Base-by-base conservation (phyloP, 2,329 filamentous ascomycete genomes). In the Tolypocladium nubicola region DNA sequence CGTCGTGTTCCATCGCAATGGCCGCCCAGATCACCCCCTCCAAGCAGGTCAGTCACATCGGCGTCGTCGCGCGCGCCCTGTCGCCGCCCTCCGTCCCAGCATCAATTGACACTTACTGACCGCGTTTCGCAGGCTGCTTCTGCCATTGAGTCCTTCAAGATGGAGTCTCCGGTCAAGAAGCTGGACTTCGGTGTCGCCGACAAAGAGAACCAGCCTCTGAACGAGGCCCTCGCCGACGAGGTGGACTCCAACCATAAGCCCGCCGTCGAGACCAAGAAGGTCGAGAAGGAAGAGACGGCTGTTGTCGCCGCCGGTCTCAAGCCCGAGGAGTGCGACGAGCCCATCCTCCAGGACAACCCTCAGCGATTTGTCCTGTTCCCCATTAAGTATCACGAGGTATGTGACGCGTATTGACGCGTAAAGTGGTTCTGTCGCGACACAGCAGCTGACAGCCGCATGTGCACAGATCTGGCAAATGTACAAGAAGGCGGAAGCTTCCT, bases 401-500 rank as follows among this genome's bases (percentile, higher is more conserved):
- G 90, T 82, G 65, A 76, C 76, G 74, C 74, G 73, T 73, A 64
- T 70, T 74, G 65, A 86, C 88, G 88, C 86, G 87, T 90, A 80
- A 81, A 88, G 80, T 87, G 80, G 67, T 56, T 47, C 59, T 62
- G 52, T 61, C 55, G 45, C 39, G 56, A 65, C 64, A 67, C 61
- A 61, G 60, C 33, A 53, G 67, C 75, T 80, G 70, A 82, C 71
- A 58, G 57, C 61, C 57, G 60, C 52, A 61, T 55, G 61, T 59
- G 54, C 56, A 60, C 63, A 97, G 92, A 95, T 97, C 75, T 99
- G 94, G 94, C 93, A 97, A 76, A 97, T 97, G 93, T 99, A 99
- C 85, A 99, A 99, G 86, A 97, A 97, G 80, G 92, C 92, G 64
- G 93, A 99, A 76, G 94, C 94, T 56, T 97, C 94, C 49, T 99